phyloP scores from a whole-genome alignment of 441 rosid species.

The Adansonia grandidieri region DNA sequence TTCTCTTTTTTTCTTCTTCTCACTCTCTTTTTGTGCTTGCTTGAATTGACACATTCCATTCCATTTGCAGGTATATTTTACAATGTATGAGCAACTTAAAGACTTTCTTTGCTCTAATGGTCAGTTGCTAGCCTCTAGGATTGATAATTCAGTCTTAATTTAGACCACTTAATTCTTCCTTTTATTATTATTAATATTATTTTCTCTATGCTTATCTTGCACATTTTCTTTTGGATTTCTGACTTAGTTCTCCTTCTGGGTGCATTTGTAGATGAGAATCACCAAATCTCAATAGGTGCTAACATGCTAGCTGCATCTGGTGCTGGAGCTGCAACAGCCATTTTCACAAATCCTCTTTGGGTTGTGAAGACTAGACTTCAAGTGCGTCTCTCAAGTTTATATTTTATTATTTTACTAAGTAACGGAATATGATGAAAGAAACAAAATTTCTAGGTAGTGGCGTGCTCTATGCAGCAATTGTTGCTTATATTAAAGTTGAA shows the following conservation, averaged over 20 bases:
- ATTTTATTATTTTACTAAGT: not conserved
- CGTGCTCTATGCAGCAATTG: not conserved
- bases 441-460: not conserved
- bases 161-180: not conserved
- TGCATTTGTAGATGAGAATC: slow-evolving; percentile 45
- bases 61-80: slow-evolving; percentile 55
- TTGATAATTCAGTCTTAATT: slow-evolving; percentile 16
- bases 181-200: not conserved
- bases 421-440: slow-evolving; percentile 11
- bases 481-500: not conserved
- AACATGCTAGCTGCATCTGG: slow-evolving; percentile 70
- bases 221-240: not conserved
- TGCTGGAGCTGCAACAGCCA: slow-evolving; percentile 72
- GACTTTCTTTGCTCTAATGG: slow-evolving; percentile 47
- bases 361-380: slow-evolving; percentile 79
- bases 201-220: not conserved
- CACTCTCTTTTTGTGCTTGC: slow-evolving; percentile 6
- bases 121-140: slow-evolving; percentile 28
- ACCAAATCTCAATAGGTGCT: slow-evolving; percentile 58
- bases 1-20: not conserved
- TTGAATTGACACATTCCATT: slow-evolving; percentile 15
- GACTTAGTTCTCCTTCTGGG: slow-evolving; percentile 4
- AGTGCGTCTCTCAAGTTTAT: slow-evolving; percentile 37
- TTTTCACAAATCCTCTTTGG: slow-evolving; percentile 73
- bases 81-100: slow-evolving; percentile 63